Conservation (phyloP, 768 basidiomycete species). For the Termitomyces sp. region DNA sequence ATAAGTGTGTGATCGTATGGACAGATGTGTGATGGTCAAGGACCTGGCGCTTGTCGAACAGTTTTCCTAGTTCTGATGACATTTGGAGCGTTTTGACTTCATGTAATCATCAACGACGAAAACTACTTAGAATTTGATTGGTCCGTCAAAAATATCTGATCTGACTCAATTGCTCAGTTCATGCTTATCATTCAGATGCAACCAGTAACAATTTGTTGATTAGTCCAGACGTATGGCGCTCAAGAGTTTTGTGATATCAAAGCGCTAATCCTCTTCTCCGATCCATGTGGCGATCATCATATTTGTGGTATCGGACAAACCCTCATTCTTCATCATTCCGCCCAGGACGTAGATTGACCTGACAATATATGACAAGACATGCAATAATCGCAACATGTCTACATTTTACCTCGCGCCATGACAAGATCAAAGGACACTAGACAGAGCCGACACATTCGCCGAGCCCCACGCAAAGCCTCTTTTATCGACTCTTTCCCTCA, state of each 20-base stretch:
- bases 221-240: neutral
- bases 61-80: neutral
- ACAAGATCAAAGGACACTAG: neutral
- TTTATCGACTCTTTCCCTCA: conserved; percentile 1
- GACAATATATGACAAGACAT: neutral
- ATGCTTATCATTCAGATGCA: neutral
- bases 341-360: neutral
- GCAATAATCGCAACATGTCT: neutral
- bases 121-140: neutral
- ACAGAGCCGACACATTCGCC: neutral
- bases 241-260: too few species aligned
- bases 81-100: neutral
- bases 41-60: neutral
- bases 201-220: neutral
- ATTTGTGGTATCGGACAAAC: neutral
- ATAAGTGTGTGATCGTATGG: neutral
- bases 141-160: neutral
- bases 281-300: neutral
- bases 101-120: too few species aligned
- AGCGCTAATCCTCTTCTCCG: too few species aligned
- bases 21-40: neutral
- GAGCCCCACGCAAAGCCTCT: neutral
- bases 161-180: neutral
- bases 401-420: neutral
- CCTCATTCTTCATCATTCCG: neutral